Base-by-base conservation (phyloP, 1,284 basidiomycete genomes). In the Cutaneotrichosporon cyanovorans region DNA sequence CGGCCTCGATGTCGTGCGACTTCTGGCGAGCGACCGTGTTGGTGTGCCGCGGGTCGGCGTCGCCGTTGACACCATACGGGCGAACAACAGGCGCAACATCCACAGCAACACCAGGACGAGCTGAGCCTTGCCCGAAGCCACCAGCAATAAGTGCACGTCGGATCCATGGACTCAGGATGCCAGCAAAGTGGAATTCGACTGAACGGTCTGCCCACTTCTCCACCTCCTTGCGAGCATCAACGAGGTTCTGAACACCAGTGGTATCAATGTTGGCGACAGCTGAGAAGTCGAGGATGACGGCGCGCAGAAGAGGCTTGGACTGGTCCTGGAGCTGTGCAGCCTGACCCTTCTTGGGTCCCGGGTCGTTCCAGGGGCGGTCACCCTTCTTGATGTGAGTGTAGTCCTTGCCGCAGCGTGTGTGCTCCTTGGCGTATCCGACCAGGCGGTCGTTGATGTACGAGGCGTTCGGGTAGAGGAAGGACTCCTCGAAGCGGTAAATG, bases 321-420 rank as follows among this genome's bases (percentile, higher is more conserved):
- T 72, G 54, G 53, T 87, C 84, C 19, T 73, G 75, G 46, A 80
- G 77, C 34, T 72, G 74, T 50, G 83, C 82, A 19, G 74, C 73
- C 2, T 72, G 72, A 32, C 58, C 56, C 23, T 74, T 74, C 42
- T 71, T 69, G 32, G 85, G 86, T 37, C 87, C 87, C 12, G 88
- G 84, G 63, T 95, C 91, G 67, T 98, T 98, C 93, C 93, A 98
- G 3, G 89, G 81, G 38, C 93, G 80, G 65, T 97, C 90, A 56
- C 78, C 76, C 38, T 80, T 69, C 45, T 62, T 58, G 56, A 86
- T 75, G 20, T 73, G 65, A 47, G 77, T 77, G 72, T 86, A 77
- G 66, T 89, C 85, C 58, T 77, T 77, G 18, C 88, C 88, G 31
- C 90, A 80, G 16, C 82, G 78, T 55, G 84, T 89, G 57, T 82